phyloP scores from a whole-genome alignment of 768 basidiomycete genomes.

The Podaxis pistillaris region DNA sequence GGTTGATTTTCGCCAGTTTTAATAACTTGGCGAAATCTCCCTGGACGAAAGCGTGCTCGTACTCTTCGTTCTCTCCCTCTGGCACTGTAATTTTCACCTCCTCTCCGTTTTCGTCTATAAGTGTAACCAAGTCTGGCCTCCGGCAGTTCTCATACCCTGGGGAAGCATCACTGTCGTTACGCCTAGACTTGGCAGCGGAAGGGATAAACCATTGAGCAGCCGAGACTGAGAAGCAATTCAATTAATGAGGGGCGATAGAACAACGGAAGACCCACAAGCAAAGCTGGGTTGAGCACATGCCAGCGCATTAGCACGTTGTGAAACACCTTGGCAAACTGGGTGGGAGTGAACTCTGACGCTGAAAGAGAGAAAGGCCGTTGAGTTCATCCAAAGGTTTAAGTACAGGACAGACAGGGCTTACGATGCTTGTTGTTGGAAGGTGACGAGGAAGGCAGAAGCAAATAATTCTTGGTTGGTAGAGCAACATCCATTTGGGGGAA shows the following conservation, averaged over 20 bases:
- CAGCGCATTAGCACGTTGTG: not conserved
- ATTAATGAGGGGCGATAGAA: not conserved
- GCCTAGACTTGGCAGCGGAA: not conserved
- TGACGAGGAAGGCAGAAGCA: constrained; percentile 7
- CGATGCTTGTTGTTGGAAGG: constrained; percentile 2
- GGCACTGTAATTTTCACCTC: constrained; percentile 6
- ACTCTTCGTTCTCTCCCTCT: constrained; percentile 7
- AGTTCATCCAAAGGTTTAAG: not conserved
- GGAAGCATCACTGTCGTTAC: not conserved
- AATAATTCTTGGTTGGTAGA: constrained; percentile 3
- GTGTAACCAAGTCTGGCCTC: constrained; percentile 4
- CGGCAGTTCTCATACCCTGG: not conserved
- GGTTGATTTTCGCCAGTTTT: constrained; percentile 5
- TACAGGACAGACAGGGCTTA: not conserved
- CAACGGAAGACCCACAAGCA: not conserved
- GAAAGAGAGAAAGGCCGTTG: not conserved
- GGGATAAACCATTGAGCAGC: not conserved
- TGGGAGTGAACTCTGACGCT: not conserved
- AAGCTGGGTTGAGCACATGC: constrained; percentile 5
- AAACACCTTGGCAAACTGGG: not conserved
- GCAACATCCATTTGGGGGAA: constrained; percentile 5
- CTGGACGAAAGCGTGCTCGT: constrained; percentile 3
- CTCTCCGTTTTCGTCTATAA: not conserved
- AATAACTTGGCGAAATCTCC: constrained; percentile 1
- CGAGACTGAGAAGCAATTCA: not conserved